Evolutionary conservation across 495 filamentous ascomycete species (phyloP).

Genomic region (Alectoria sarmentosa): DNA sequence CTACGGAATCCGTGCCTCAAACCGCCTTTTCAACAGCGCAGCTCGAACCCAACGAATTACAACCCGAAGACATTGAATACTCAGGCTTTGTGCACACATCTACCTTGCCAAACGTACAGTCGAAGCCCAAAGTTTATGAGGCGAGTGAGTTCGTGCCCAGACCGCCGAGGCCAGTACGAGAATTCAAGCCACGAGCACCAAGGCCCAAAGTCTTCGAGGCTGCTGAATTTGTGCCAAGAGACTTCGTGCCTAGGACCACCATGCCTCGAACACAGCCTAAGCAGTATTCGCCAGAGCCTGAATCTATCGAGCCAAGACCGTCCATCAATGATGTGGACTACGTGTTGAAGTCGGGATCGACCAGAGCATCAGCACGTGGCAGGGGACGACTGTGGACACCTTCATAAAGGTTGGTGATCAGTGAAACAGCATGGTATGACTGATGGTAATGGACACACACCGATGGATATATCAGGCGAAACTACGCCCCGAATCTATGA

Average conservation of each 20-base stretch:
- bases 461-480: not conserved
- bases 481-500: not conserved
- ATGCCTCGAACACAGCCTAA: not conserved
- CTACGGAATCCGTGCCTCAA: not conserved
- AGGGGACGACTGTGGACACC: slow-evolving; percentile 43
- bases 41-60: not conserved
- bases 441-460: not conserved
- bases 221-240: slow-evolving; percentile 2
- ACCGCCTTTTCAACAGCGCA: not conserved
- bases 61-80: not conserved
- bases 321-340: slow-evolving; percentile 25
- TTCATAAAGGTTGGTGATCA: not conserved
- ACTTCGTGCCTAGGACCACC: slow-evolving; percentile 9
- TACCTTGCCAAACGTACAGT: not conserved
- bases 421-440: not conserved
- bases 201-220: slow-evolving; percentile 15
- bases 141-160: slow-evolving; percentile 12
- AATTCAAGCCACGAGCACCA: slow-evolving; percentile 10
- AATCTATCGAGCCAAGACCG: slow-evolving; percentile 16
- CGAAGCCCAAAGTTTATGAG: slow-evolving; percentile 2
- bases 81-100: slow-evolving; percentile 2
- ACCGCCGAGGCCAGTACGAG: slow-evolving; percentile 3
- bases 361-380: slow-evolving; percentile 27
- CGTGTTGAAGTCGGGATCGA: slow-evolving; percentile 26
- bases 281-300: slow-evolving; percentile 11